These are phyloP conservation scores for Skeletonema costatum DNA, from an alignment of 108 stramenopile species.

Conservation along the genomic window DNA sequence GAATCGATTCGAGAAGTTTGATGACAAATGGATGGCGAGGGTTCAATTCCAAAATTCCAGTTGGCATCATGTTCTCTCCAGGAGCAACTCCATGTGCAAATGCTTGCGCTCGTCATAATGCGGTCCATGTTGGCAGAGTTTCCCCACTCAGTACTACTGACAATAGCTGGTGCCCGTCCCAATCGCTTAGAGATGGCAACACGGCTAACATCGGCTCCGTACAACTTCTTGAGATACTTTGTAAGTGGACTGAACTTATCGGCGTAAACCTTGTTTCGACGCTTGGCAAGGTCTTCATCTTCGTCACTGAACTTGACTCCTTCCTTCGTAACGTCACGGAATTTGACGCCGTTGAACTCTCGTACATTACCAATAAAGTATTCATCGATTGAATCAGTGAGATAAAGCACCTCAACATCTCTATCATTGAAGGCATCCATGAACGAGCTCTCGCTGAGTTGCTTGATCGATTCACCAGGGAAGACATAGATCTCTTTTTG, in stretches of 20 bases:
- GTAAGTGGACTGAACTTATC: slow-evolving; percentile 94
- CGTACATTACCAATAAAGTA: slow-evolving; percentile 83
- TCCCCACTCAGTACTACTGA: slow-evolving; percentile 91
- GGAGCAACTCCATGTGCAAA: slow-evolving; percentile 69
- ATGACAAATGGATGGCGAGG: slow-evolving; percentile 97
- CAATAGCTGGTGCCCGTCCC: slow-evolving; percentile 91
- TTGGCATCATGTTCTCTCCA: slow-evolving; percentile 56
- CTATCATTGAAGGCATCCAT: slow-evolving; percentile 90
- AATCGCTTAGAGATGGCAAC: slow-evolving; percentile 91
- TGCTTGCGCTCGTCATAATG: slow-evolving; percentile 98
- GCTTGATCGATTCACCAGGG: slow-evolving; percentile 88
- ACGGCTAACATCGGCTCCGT: slow-evolving; percentile 84
- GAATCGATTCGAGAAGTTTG: slow-evolving; percentile 86
- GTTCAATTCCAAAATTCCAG: slow-evolving; percentile 97
- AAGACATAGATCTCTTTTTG: slow-evolving; percentile 97
- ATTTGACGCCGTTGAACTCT: slow-evolving; percentile 87
- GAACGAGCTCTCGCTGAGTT: slow-evolving; percentile 90
- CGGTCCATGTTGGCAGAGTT: slow-evolving; percentile 99
- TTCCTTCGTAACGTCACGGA: slow-evolving; percentile 93
- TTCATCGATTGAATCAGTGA: slow-evolving; percentile 98
- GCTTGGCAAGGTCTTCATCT: slow-evolving; percentile 91
- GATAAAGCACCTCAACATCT: slow-evolving; percentile 94
- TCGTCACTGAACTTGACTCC: slow-evolving; percentile 98
- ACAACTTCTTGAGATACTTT: slow-evolving; percentile 94
- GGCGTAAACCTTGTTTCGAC: slow-evolving; percentile 93